Conservation (phyloP, 2,329 filamentous ascomycete genomes). For the Podosphaera xanthii region DNA sequence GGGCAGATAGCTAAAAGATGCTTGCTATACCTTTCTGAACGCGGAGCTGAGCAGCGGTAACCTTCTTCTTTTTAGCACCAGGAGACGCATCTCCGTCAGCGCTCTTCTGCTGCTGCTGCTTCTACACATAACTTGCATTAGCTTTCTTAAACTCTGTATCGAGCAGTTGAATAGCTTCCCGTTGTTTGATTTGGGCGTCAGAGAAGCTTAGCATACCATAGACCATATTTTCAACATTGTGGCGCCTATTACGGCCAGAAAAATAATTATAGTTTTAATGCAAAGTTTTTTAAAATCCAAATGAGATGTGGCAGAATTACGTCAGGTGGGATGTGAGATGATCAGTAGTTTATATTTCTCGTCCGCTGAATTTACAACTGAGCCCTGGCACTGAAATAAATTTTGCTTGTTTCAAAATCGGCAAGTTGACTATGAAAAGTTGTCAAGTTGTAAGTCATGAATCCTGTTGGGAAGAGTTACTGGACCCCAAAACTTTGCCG, state of each 20-base stretch:
- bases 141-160: not conserved
- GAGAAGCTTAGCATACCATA: slow-evolving; percentile 40
- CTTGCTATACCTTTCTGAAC: slow-evolving; percentile 64
- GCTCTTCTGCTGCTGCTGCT: slow-evolving; percentile 91
- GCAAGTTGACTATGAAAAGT: no score
- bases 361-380: no score
- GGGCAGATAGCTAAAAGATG: slow-evolving; percentile 2
- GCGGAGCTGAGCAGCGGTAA: slow-evolving; percentile 82
- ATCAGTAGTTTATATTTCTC: no score
- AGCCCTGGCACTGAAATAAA: no score
- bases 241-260: slow-evolving; percentile 7
- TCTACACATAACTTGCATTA: slow-evolving; percentile 24
- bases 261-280: no score
- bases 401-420: no score
- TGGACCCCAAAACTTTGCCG: no score
- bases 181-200: not conserved
- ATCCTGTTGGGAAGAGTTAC: no score
- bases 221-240: slow-evolving; percentile 99
- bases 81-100: slow-evolving; percentile 54
- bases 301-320: no score
- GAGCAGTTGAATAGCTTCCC: not conserved
- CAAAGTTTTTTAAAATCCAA: no score
- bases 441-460: no score
- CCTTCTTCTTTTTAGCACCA: slow-evolving; percentile 88
- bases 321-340: no score